Evolutionary conservation across 1,284 basidiomycete species (phyloP), one percentile per base, ranked within the genome.

Genomic region (Rhodotorula sp.): DNA sequence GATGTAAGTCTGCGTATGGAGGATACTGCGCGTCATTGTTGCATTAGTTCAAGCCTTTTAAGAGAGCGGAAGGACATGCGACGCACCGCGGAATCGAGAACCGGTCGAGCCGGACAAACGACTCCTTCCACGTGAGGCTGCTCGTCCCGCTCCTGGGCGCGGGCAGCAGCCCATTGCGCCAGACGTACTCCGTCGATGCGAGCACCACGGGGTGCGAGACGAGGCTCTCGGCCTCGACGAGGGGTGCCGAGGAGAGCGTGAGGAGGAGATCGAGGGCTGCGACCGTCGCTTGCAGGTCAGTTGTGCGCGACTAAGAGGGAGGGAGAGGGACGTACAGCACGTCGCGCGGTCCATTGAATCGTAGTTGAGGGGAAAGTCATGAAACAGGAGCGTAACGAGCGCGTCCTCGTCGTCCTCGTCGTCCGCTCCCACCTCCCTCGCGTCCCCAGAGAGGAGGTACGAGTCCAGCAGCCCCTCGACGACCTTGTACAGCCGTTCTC

Each of bases 141-240:
- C 34, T 53, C 17, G 57, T 54, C 1, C 39, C 65, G 0, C 69
- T 63, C 27, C 53, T 60, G 12, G 74, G 73, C 3, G 73, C 57
- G 7, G 76, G 73, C 3, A 77, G 55, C 0, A 76, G 57, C 8
- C 76, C 76, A 54, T 77, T 75, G 8, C 76, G 56, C 76, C 76
- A 77, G 37, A 75, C 74, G 66, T 77, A 77, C 39, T 77, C 76
- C 9, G 76, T 77, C 32, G 64, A 69, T 3, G 76, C 76, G 63
- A 77, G 76, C 7, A 77, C 74, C 63, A 77, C 76, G 9, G 76
- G 76, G 29, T 77, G 76, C 36, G 76, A 75, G 34, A 77, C 71
- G 61, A 77, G 71, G 50, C 69, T 63, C 46, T 77, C 76, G 19
- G 76, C 76, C 50, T 75, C 76, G 61, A 77, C 71, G 27, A 77